These are phyloP conservation scores for Aspergillus udagawae DNA, from an alignment of 2,329 filamentous ascomycete genomes.

Conservation along the genomic window DNA sequence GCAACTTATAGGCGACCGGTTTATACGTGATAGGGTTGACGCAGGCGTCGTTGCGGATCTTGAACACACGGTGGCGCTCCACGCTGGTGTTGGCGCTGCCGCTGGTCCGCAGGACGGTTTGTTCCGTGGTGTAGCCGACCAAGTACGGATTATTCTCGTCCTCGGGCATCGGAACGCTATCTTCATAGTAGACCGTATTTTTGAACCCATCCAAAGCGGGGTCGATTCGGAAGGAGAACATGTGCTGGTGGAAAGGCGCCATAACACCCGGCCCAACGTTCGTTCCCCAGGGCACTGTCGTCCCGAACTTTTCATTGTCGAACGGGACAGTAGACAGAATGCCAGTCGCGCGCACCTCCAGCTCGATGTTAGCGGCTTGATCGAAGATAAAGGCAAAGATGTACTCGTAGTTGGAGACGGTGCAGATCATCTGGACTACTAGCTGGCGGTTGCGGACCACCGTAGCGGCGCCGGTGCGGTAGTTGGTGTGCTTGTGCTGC, in stretches of 20 bases:
- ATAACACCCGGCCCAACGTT: conserved; percentile 67
- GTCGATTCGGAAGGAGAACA: conserved; percentile 66
- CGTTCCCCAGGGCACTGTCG: conserved; percentile 64
- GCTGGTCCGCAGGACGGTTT: conserved; percentile 47
- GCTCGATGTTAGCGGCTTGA: conserved; percentile 63
- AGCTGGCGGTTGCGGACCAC: conserved; percentile 63
- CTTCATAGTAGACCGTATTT: conserved; percentile 55
- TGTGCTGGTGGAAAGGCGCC: conserved; percentile 69
- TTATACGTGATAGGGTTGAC: conserved; percentile 46
- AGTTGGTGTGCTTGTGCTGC: conserved; percentile 71
- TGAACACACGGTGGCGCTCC: conserved; percentile 47
- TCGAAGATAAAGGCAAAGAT: conserved; percentile 70
- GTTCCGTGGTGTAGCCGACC: conserved; percentile 57
- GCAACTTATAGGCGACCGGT: conserved; percentile 49
- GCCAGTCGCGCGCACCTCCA: conserved; percentile 66
- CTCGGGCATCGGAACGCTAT: conserved; percentile 50
- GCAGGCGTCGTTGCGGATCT: conserved; percentile 48
- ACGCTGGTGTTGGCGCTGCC: conserved; percentile 52
- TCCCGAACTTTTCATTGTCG: conserved; percentile 52
- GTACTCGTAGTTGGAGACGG: conserved; percentile 70
- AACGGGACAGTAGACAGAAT: conserved; percentile 65
- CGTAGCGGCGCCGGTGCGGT: conserved; percentile 61
- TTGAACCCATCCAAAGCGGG: conserved; percentile 56
- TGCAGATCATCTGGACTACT: conserved; percentile 67
- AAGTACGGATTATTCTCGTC: conserved; percentile 58